These are phyloP conservation scores for Botrytis pseudocinerea DNA, from an alignment of 2,329 filamentous ascomycete species.

Conservation along the genomic window DNA sequence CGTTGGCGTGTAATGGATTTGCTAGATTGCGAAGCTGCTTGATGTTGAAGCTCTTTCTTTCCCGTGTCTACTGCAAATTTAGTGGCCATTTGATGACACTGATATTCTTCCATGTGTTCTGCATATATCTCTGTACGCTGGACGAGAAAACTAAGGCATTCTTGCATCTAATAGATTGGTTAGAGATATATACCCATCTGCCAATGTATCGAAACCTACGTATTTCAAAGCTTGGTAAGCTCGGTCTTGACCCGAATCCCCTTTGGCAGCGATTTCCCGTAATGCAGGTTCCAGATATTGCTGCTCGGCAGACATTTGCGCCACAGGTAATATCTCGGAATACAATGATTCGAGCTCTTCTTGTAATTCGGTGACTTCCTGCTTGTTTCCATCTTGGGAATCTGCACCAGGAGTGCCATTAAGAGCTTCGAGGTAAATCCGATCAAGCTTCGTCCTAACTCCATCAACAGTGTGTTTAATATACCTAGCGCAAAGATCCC, in stretches of 20 bases:
- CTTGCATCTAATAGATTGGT: slow-evolving; percentile 46
- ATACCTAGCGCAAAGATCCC: slow-evolving; percentile 57
- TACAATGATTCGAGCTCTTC: slow-evolving; percentile 69
- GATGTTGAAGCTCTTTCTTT: slow-evolving; percentile 45
- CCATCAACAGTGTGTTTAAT: slow-evolving; percentile 60
- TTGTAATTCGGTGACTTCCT: slow-evolving; percentile 54
- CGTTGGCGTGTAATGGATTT: slow-evolving; percentile 28
- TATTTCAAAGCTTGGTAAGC: slow-evolving; percentile 53
- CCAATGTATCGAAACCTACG: slow-evolving; percentile 43
- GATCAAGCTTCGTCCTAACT: slow-evolving; percentile 55
- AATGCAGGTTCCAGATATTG: slow-evolving; percentile 64
- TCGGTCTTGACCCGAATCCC: slow-evolving; percentile 47
- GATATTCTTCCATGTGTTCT: slow-evolving; percentile 47
- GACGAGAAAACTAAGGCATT: slow-evolving; percentile 54
- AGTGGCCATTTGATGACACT: slow-evolving; percentile 48
- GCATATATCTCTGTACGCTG: slow-evolving; percentile 49
- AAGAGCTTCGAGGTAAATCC: slow-evolving; percentile 54
- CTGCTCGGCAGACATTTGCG: slow-evolving; percentile 70
- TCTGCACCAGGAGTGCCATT: slow-evolving; percentile 30
- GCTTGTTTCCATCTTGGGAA: slow-evolving; percentile 25
- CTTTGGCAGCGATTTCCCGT: slow-evolving; percentile 47
- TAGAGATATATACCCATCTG: neutral
- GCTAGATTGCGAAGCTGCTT: slow-evolving; percentile 12
- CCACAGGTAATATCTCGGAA: slow-evolving; percentile 66
- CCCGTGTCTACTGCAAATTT: slow-evolving; percentile 47